These are phyloP conservation scores for Schizosaccharomyces pombe DNA, from an alignment of 805 yeast species.

Conservation along the genomic window DNA sequence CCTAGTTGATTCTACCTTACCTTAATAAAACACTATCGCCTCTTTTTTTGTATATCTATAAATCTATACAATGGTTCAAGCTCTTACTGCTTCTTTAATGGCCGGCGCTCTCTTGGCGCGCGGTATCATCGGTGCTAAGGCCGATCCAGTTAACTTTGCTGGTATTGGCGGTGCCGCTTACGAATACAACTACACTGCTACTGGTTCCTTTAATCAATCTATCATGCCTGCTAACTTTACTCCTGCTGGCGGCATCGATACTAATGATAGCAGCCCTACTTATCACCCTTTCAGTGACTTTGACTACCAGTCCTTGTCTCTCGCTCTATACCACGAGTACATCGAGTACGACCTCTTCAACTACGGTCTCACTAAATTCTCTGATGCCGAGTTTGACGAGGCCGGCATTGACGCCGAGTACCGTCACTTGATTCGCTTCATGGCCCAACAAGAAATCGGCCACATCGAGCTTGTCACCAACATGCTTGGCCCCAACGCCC, in stretches of 20 bases:
- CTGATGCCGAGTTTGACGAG: slow-evolving; percentile 4
- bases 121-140: background rate
- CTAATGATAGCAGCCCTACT: background rate
- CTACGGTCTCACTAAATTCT: slow-evolving; percentile 4
- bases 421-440: slow-evolving; percentile 6
- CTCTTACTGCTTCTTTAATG: background rate
- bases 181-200: background rate
- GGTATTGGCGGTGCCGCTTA: background rate
- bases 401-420: slow-evolving; percentile 5
- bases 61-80: background rate
- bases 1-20: too few species aligned
- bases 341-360: slow-evolving; percentile 6
- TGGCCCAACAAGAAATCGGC: slow-evolving; percentile 7
- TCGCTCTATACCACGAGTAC: slow-evolving; percentile 6
- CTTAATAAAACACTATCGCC: background rate
- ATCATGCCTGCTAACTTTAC: background rate
- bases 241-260: background rate
- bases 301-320: slow-evolving; percentile 6
- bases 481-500: slow-evolving; percentile 6
- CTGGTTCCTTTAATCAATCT: background rate
- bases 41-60: background rate
- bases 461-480: slow-evolving; percentile 5
- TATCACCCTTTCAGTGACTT: slow-evolving; percentile 7
- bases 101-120: background rate
- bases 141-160: background rate